Conservation (phyloP, 2,329 filamentous ascomycete genomes). For the Aspergillus hiratsukae region DNA sequence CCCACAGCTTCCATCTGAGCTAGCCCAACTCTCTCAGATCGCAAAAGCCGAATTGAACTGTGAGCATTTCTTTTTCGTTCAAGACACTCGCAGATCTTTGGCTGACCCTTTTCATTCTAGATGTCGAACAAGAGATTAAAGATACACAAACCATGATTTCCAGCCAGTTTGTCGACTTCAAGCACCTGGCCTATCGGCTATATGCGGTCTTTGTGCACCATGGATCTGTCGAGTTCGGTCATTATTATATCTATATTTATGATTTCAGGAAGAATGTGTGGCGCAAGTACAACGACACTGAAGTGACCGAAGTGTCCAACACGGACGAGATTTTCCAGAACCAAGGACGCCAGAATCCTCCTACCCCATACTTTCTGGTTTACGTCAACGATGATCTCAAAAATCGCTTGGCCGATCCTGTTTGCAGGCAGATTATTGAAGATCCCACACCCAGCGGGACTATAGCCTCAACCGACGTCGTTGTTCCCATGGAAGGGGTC, state of each 20-base stretch:
- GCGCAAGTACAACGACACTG: conserved; percentile 91
- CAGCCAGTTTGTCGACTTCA: conserved; percentile 59
- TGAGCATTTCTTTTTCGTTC: conserved; percentile 18
- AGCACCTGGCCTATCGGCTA: conserved; percentile 69
- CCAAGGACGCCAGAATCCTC: conserved; percentile 56
- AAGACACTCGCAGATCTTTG: neutral
- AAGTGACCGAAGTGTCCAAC: conserved; percentile 65
- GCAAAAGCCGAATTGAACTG: conserved; percentile 46
- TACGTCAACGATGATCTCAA: conserved; percentile 70
- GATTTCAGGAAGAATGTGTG: conserved; percentile 79
- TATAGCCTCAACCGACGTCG: conserved; percentile 1
- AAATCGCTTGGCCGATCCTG: conserved; percentile 54
- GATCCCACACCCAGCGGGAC: conserved; percentile 3
- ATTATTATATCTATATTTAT: conserved; percentile 96
- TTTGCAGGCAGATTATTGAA: conserved; percentile 45
- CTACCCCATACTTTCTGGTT: conserved; percentile 78
- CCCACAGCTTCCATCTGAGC: conserved; percentile 34
- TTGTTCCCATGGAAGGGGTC: conserved; percentile 15
- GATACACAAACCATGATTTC: conserved; percentile 47
- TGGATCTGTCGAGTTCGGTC: conserved; percentile 63
- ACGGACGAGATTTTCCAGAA: conserved; percentile 64
- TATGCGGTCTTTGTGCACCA: conserved; percentile 93
- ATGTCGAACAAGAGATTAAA: conserved; percentile 45
- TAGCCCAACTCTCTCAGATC: conserved; percentile 44
- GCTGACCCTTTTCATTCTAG: conserved; percentile 14